Evolutionary conservation across 306 rosid genomes (phyloP), one percentile per base, ranked within the genome.

Genomic region (Astragalus membranaceus): DNA sequence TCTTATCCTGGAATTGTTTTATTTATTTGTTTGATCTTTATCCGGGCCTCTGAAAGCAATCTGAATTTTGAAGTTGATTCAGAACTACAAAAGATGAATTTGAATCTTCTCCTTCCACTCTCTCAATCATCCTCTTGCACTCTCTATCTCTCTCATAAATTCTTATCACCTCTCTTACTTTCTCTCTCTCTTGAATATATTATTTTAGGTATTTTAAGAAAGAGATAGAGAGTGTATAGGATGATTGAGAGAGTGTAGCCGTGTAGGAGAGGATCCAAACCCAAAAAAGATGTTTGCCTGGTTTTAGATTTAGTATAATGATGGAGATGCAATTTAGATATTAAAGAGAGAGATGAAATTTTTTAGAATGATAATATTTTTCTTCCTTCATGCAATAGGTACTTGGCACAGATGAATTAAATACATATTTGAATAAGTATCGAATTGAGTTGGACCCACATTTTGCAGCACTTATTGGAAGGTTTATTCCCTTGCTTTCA

Each of bases 361-460:
- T 60, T 32, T 56, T 51, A 6, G 33, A 81, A 70, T 71, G 10
- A 41, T 75, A 61, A 32, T 56, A 35, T 79, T 72, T 79, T 32
- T 13, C 8, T 42, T 5, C 41, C 4, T 13, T 32, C 55, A 20
- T 73, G 67, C 77, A 67, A 79, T 84, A 92, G 98, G 90, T 92
- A 56, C 89, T 92, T 67, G 98, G 98, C 46, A 92, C 96, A 4
- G 98, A 92, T 77, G 98, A 89, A 39, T 74, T 89, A 60, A 76
- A 75, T 65, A 77, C 92, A 46, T 92, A 89, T 81, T 77, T 92
- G 65, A 87, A 74, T 75, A 92, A 88, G 79, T 89, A 89, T 69
- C 89, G 75, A 23, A 89, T 92, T 58, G 98, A 89, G 82, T 83
- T 92, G 82, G 96, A 92, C 75, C 96, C 92, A 0, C 84, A 89